Percentiles rank a stretch among this genome's conserved stretches.
Evolutionary conservation across 495 filamentous ascomycete species (phyloP).

Genomic region (Geopyxis carbonaria): DNA sequence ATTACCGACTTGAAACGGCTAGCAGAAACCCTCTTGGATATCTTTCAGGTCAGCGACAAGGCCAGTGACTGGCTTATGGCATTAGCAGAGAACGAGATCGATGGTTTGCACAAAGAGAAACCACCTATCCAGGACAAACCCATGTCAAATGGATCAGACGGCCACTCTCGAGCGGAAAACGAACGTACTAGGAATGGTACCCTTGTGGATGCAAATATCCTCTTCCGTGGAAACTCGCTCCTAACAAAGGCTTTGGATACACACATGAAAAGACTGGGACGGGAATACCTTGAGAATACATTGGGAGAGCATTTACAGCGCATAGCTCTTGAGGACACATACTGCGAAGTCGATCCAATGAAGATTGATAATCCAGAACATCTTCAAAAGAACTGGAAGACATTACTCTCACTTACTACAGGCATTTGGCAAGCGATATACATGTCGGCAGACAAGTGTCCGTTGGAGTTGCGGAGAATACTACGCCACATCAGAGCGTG

Average conservation of each 20-base stretch:
- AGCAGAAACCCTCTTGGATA: constrained; percentile 78
- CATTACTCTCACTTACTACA: constrained; percentile 57
- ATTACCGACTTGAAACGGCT: constrained; percentile 62
- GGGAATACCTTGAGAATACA: constrained; percentile 81
- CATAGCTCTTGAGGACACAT: constrained; percentile 72
- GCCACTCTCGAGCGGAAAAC: constrained; percentile 19
- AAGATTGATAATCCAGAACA: constrained; percentile 54
- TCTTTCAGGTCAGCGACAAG: constrained; percentile 87
- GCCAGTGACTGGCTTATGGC: constrained; percentile 82
- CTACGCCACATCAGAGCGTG: constrained; percentile 86
- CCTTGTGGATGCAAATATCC: constrained; percentile 70
- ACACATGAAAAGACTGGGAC: constrained; percentile 87
- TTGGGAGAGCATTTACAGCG: constrained; percentile 68
- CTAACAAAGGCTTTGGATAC: constrained; percentile 86
- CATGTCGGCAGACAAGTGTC: constrained; percentile 52
- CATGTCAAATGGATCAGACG: constrained; percentile 28
- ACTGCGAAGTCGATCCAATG: constrained; percentile 89
- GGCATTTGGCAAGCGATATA: constrained; percentile 73
- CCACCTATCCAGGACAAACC: constrained; percentile 28
- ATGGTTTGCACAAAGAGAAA: constrained; percentile 68
- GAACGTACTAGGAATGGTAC: constrained; percentile 18
- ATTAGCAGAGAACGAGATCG: constrained; percentile 91
- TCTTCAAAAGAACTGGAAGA: constrained; percentile 66
- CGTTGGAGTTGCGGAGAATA: constrained; percentile 67
- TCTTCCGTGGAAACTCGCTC: constrained; percentile 89